phyloP scores from a whole-genome alignment of 2,329 filamentous ascomycete genomes.

The Aspergillus alliaceus region DNA sequence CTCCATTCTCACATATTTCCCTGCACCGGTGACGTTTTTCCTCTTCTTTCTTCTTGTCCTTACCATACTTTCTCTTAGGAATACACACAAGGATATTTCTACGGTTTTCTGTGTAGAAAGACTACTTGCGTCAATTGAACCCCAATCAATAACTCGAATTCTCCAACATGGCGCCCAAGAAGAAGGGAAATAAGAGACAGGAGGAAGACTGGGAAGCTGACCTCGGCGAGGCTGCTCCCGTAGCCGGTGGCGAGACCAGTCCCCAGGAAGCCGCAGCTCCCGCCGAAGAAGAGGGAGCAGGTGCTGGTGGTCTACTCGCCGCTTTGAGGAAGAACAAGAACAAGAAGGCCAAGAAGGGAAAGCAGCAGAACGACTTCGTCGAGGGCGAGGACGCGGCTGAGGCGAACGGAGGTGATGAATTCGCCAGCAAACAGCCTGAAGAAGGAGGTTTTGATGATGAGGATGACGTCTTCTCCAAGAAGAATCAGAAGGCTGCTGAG shows the following conservation, averaged over 20 bases:
- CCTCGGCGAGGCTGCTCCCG: conserved; percentile 70
- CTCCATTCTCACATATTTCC: background rate
- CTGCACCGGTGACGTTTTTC: background rate
- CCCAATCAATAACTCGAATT: background rate
- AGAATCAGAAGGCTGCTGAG: conserved; percentile 50
- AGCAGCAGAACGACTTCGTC: conserved; percentile 68
- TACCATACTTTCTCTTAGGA: background rate
- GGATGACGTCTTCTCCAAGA: conserved; percentile 82
- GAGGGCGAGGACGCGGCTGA: conserved; percentile 63
- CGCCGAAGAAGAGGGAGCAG: conserved; percentile 55
- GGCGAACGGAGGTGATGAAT: conserved; percentile 41
- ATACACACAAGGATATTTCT: background rate
- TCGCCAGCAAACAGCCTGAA: conserved; percentile 69
- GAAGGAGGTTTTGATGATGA: conserved; percentile 81
- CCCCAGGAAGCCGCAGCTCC: conserved; percentile 47
- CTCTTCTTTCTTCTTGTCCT: background rate
- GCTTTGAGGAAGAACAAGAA: conserved; percentile 78
- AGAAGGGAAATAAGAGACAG: conserved; percentile 84
- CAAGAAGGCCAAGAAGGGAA: conserved; percentile 90
- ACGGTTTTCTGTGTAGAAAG: background rate
- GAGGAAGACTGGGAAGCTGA: conserved; percentile 95
- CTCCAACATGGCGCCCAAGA: conserved; percentile 80
- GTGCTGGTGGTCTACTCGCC: conserved; percentile 72
- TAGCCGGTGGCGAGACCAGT: conserved; percentile 44
- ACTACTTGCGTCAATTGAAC: background rate